A percentile compares a stretch with the other conserved stretches of the same genome.
These are phyloP conservation scores for Cairneyella variabilis DNA, from an alignment of 495 filamentous ascomycete species.

Conservation along the genomic window DNA sequence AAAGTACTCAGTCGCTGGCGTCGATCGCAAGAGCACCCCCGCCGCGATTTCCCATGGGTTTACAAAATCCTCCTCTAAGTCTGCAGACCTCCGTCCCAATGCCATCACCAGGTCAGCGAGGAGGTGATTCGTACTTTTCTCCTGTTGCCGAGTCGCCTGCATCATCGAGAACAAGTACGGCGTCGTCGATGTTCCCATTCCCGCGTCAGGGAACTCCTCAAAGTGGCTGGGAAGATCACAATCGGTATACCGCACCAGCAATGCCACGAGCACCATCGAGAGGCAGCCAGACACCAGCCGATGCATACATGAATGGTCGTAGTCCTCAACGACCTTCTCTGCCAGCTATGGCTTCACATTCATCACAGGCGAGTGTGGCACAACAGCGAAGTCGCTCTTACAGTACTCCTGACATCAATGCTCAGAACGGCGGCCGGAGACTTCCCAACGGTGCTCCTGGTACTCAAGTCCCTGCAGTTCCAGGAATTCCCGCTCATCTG, in stretches of 20 bases:
- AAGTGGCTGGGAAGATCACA: conserved; percentile 59
- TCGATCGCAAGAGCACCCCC: conserved; percentile 52
- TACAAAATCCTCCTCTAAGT: conserved; percentile 54
- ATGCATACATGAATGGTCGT: conserved; percentile 62
- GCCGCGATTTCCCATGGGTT: conserved; percentile 64
- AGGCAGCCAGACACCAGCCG: conserved; percentile 62
- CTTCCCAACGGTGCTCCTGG: conserved; percentile 26
- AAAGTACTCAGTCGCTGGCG: conserved; percentile 53
- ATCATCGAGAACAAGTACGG: conserved; percentile 72
- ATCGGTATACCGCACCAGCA: conserved; percentile 83
- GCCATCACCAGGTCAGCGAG: conserved; percentile 35
- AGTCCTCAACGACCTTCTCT: conserved; percentile 74
- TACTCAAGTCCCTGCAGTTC: conserved; percentile 47
- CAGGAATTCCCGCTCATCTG: conserved; percentile 52
- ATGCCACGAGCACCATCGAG: conserved; percentile 74
- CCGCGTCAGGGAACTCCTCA: conserved; percentile 67
- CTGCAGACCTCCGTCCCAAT: conserved; percentile 62
- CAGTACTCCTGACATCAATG: conserved; percentile 60
- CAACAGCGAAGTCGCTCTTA: conserved; percentile 53
- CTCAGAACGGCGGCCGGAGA: conserved; percentile 33
- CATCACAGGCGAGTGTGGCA: conserved; percentile 38
- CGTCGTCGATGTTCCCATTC: conserved; percentile 63
- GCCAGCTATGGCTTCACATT: conserved; percentile 60
- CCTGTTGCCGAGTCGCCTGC: conserved; percentile 78
- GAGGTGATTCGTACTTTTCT: conserved; percentile 85